phyloP scores from a whole-genome alignment of 768 basidiomycete genomes.

The Auricularia sp. region DNA sequence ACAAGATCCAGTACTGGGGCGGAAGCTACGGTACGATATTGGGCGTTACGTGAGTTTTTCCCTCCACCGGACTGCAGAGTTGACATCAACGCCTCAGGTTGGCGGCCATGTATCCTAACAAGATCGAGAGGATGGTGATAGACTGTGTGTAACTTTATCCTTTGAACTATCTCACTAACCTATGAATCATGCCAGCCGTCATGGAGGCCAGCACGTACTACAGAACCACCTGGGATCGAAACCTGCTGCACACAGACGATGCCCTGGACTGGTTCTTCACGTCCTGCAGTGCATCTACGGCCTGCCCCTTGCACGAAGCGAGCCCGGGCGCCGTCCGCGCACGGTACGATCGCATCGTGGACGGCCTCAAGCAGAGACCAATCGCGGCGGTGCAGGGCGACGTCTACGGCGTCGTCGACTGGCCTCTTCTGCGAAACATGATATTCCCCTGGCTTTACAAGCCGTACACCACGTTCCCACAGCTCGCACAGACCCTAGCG shows the following conservation, averaged over 20 bases:
- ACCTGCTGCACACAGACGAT: slow-evolving; percentile 30
- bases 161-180: neutral
- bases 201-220: slow-evolving; percentile 33
- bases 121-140: neutral
- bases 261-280: slow-evolving; percentile 26
- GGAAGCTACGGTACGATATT: slow-evolving; percentile 23
- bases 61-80: slow-evolving; percentile 16
- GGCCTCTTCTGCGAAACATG: slow-evolving; percentile 18
- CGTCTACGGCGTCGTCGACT: slow-evolving; percentile 31
- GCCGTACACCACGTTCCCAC: slow-evolving; percentile 26
- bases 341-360: slow-evolving; percentile 28
- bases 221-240: slow-evolving; percentile 24
- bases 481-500: slow-evolving; percentile 28
- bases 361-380: slow-evolving; percentile 23
- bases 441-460: slow-evolving; percentile 28
- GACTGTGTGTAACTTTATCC: neutral
- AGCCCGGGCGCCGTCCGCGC: slow-evolving; percentile 23
- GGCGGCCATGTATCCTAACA: neutral
- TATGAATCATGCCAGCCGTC: slow-evolving; percentile 20
- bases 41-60: slow-evolving; percentile 21
- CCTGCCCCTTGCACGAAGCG: slow-evolving; percentile 31
- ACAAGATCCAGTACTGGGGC: slow-evolving; percentile 21
- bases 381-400: slow-evolving; percentile 23
- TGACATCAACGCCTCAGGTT: neutral
- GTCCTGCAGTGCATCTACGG: slow-evolving; percentile 24